Conservation (phyloP, 352 stramenopile genomes). For the Phytopythium vexans region DNA sequence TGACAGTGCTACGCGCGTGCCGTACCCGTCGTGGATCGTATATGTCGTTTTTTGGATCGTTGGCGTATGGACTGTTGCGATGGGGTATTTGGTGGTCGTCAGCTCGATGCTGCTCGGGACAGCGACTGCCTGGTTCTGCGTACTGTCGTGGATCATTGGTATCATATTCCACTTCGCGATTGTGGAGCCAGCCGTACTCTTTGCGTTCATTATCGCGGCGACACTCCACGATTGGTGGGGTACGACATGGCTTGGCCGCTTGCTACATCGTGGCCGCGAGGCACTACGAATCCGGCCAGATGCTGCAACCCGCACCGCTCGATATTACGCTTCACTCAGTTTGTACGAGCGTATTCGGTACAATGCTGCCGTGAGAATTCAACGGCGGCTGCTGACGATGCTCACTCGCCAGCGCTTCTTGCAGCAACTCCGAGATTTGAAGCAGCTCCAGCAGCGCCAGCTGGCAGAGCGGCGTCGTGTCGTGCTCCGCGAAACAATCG, state of each 20-base stretch:
- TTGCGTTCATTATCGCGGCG: constrained; percentile 38
- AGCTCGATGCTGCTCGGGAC: constrained; percentile 45
- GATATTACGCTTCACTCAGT: constrained; percentile 47
- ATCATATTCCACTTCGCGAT: constrained; percentile 40
- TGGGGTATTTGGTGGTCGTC: constrained; percentile 39
- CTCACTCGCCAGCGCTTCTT: constrained; percentile 52
- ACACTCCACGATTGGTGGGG: constrained; percentile 64
- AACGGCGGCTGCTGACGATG: constrained; percentile 56
- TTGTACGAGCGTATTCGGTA: constrained; percentile 72
- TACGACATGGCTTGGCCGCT: constrained; percentile 28
- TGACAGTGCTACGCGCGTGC: constrained; percentile 25
- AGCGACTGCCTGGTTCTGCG: constrained; percentile 45
- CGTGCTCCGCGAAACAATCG: constrained; percentile 48
- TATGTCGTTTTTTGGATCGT: constrained; percentile 46
- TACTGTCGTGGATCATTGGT: constrained; percentile 46
- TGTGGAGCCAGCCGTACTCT: constrained; percentile 53
- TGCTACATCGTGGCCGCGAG: constrained; percentile 42
- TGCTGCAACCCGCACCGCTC: constrained; percentile 14
- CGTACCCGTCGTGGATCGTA: constrained; percentile 67
- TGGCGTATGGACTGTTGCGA: constrained; percentile 34
- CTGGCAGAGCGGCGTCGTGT: constrained; percentile 32
- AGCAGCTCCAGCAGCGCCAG: constrained; percentile 37
- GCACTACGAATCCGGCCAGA: constrained; percentile 47
- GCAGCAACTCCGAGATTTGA: constrained; percentile 32
- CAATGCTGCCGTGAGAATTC: constrained; percentile 61